Evolutionary conservation across 2,329 filamentous ascomycete species (phyloP), one percentile per base, ranked within the genome.

Genomic region (Tricladium varicosporioides): DNA sequence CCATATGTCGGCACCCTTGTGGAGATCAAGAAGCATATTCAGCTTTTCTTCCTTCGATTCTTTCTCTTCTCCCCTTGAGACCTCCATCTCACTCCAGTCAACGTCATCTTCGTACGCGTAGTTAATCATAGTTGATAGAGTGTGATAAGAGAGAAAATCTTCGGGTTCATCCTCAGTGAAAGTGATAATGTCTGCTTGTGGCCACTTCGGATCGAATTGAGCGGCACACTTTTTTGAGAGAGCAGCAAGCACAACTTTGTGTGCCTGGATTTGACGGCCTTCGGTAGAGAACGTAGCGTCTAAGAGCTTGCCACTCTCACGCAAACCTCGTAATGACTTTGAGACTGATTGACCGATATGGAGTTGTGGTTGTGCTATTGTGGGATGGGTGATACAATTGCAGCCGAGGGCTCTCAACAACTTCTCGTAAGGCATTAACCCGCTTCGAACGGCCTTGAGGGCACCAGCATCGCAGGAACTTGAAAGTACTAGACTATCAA

Each of bases 1-100:
- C 62, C 62, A 67, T 22, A 56, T 66, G 40, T 67, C 58, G 2
- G 66, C 63, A 2, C 65, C 66, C 45, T 62, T 60, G 44, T 57
- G 60, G 2, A 68, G 44, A 55, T 68, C 56, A 1, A 69, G 48
- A 1, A 69, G 60, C 32, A 63, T 27, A 10, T 62, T 45, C 0
- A 67, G 57, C 54, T 68, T 69, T 5, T 14, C n/a, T 1, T 52
- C 53, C 14, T 46, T 64, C 1, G 40, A 16, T 1, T 60, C 54
- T 7, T 27, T 19, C 47, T 59, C 56, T 13, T 65, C 64, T 5
- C 13, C 31, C 3, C 59, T 56, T 3, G 49, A 33, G 1, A 64
- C 60, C 11, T 64, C 45, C 62, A 67, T 63, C n/a, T 58, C 53
- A 10, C 44, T 46, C 64, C 63, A 66, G 33, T 67, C 52, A 16